A percentile compares a stretch with the other conserved stretches of the same genome.
Conservation (phyloP, 2,329 filamentous ascomycete species). For the Penicillium palitans region DNA sequence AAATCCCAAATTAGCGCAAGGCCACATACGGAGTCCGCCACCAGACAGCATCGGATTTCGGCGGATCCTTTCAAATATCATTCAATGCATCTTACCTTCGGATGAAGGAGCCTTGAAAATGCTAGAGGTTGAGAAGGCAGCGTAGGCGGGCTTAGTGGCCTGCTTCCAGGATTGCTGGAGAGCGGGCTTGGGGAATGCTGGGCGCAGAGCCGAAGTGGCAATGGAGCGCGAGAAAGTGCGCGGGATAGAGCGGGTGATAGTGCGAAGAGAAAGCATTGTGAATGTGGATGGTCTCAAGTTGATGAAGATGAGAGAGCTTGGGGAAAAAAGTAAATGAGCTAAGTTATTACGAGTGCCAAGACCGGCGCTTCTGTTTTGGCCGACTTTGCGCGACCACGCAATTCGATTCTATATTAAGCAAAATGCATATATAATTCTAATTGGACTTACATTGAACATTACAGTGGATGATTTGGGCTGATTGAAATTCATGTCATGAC, state of each 20-base stretch:
- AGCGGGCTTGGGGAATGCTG: constrained; percentile 51
- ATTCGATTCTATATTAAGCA: neutral
- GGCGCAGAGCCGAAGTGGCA: constrained; percentile 52
- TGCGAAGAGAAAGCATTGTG: constrained; percentile 70
- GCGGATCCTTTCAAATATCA: neutral
- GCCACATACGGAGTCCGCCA: neutral
- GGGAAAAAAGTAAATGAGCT: constrained; percentile 27
- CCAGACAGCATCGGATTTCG: neutral
- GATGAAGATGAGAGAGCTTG: constrained; percentile 17
- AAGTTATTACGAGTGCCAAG: constrained; percentile 30
- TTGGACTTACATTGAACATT: neutral
- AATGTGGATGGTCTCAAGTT: constrained; percentile 15
- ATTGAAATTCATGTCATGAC: neutral
- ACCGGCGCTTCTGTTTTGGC: constrained; percentile 19
- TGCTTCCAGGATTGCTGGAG: constrained; percentile 54
- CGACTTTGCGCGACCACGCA: constrained; percentile 22
- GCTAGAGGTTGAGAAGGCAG: constrained; percentile 50
- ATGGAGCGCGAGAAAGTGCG: constrained; percentile 61
- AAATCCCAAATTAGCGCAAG: constrained; percentile 8
- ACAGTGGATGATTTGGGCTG: neutral
- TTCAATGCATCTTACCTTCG: constrained; percentile 41
- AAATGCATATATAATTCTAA: neutral
- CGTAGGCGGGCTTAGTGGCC: constrained; percentile 41
- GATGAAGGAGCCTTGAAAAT: constrained; percentile 46
- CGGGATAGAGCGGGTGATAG: constrained; percentile 66